Conservation (phyloP, 139 green algal species). For the Coccomyxa sp. region DNA sequence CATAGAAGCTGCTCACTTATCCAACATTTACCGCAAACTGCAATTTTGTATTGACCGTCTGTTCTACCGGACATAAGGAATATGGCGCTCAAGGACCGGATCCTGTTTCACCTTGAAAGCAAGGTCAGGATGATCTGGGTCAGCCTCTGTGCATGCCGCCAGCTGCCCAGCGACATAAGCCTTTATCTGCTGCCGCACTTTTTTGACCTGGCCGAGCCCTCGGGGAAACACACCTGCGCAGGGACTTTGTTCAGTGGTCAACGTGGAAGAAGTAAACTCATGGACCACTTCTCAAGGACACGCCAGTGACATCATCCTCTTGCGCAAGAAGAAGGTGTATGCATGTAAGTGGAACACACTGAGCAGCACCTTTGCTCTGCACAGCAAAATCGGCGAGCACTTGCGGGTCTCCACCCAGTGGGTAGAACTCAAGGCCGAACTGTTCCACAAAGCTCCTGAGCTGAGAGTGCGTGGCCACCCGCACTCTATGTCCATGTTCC, state of each 20-base stretch:
- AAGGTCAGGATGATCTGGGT: constrained; percentile 17
- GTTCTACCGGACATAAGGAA: neutral
- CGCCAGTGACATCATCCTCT: too few species aligned
- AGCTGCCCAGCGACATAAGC: neutral
- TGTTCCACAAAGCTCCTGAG: constrained; percentile 49
- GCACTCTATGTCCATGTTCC: constrained; percentile 50
- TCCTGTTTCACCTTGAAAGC: neutral
- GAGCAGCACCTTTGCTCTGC: neutral
- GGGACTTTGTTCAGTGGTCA: neutral
- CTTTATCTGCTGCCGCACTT: constrained; percentile 1
- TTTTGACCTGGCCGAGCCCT: neutral
- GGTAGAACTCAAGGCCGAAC: constrained; percentile 66
- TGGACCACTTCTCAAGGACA: too few species aligned
- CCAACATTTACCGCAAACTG: too few species aligned
- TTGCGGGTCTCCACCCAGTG: constrained; percentile 66
- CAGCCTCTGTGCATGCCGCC: constrained; percentile 43
- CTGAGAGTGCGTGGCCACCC: constrained; percentile 46
- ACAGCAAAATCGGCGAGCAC: neutral
- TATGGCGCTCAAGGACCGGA: neutral
- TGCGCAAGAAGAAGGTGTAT: neutral
- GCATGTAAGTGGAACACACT: neutral
- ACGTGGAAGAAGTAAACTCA: too few species aligned
- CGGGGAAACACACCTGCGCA: neutral
- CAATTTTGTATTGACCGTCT: neutral
- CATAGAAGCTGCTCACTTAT: neutral